These are phyloP conservation scores for Hortiboletus flavorubellus DNA, from an alignment of 768 basidiomycete genomes.

Conservation along the genomic window DNA sequence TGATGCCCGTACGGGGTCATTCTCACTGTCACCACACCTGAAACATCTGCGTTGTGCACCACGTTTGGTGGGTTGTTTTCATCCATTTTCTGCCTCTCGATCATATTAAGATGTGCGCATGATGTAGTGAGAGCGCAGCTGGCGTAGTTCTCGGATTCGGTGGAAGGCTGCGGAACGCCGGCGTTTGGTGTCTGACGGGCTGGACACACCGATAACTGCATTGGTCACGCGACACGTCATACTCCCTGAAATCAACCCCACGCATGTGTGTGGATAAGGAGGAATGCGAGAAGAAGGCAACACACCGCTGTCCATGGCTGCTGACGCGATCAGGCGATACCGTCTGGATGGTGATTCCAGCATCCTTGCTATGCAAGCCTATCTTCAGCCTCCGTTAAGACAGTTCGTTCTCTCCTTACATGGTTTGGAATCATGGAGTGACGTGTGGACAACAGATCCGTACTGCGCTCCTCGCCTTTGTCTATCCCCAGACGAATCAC, in stretches of 20 bases:
- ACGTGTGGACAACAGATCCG: constrained; percentile 20
- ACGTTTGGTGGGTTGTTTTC: constrained; percentile 10
- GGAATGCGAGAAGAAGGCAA: constrained; percentile 4
- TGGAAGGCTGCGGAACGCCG: constrained; percentile 18
- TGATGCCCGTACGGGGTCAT: not conserved
- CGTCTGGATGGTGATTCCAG: constrained; percentile 4
- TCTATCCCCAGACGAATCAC: constrained; percentile 31
- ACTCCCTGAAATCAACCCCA: not conserved
- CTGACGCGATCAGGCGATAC: constrained; percentile 10
- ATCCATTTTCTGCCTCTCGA: not conserved
- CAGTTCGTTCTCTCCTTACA: constrained; percentile 20
- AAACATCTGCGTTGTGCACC: constrained; percentile 2
- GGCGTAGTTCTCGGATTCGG: constrained; percentile 24
- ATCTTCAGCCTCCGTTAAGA: constrained; percentile 29
- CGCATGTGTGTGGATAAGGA: not conserved
- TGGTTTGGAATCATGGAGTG: not conserved
- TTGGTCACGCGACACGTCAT: constrained; percentile 10
- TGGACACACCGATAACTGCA: constrained; percentile 10
- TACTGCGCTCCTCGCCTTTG: constrained; percentile 19
- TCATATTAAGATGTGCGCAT: not conserved
- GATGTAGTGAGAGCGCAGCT: constrained; percentile 19
- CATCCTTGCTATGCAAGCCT: constrained; percentile 8
- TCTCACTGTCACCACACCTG: not conserved
- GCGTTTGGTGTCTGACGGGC: not conserved
- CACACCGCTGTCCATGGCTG: constrained; percentile 14